phyloP scores from a whole-genome alignment of 345 rosid genomes.

The Geranium rotundifolium region DNA sequence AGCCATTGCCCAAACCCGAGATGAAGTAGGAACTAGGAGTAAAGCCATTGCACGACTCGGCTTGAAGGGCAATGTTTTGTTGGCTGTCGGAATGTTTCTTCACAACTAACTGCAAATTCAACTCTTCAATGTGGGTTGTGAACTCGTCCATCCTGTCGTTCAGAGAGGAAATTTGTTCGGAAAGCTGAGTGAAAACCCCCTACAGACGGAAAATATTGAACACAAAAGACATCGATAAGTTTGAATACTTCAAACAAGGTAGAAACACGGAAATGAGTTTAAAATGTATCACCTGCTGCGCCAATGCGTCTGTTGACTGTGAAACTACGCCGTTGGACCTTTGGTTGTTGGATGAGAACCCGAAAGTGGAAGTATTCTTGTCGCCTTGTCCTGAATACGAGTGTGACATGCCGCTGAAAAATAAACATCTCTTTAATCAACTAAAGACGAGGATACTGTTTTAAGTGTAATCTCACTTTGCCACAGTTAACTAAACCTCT shows the following conservation, averaged over 20 bases:
- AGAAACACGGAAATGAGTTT: slow-evolving; percentile 4
- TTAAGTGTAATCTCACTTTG: too few relatives aligned
- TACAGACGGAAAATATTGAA: slow-evolving; percentile 9
- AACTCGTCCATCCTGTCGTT: slow-evolving; percentile 93
- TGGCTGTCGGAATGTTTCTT: slow-evolving; percentile 48
- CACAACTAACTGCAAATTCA: slow-evolving; percentile 48
- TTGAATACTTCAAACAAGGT: neutral
- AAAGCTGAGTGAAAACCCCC: slow-evolving; percentile 77
- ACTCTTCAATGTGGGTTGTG: slow-evolving; percentile 60
- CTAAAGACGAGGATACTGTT: neutral
- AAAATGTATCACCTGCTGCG: slow-evolving; percentile 40
- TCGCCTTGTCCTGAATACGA: slow-evolving; percentile 80
- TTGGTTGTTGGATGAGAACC: slow-evolving; percentile 23
- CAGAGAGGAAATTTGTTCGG: slow-evolving; percentile 77
- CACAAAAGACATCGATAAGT: neutral
- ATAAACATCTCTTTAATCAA: slow-evolving; percentile 10
- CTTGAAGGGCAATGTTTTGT: slow-evolving; percentile 50
- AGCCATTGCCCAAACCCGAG: slow-evolving; percentile 67
- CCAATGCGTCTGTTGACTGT: slow-evolving; percentile 27
- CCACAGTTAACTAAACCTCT: too few relatives aligned
- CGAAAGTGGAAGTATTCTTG: slow-evolving; percentile 45
- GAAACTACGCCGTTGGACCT: slow-evolving; percentile 40
- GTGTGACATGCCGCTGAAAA: slow-evolving; percentile 73
- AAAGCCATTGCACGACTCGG: slow-evolving; percentile 67
- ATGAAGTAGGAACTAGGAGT: slow-evolving; percentile 80